Conservation (phyloP, 2,329 filamentous ascomycete genomes). For the Diaporthe capsici region DNA sequence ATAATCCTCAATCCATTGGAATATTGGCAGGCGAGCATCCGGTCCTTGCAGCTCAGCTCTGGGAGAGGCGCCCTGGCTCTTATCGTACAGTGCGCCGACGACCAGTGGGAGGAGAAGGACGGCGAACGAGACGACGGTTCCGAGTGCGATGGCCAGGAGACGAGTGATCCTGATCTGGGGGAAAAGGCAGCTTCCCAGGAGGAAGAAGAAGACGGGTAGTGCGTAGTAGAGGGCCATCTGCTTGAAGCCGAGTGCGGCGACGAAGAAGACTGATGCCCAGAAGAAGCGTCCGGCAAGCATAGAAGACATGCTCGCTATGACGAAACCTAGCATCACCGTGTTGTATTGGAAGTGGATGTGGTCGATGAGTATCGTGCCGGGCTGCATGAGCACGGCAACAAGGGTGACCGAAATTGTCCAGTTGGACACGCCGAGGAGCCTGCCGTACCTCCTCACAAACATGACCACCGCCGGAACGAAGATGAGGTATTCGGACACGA, state of each 20-base stretch:
- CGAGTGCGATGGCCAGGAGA: constrained; percentile 80
- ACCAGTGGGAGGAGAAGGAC: constrained; percentile 83
- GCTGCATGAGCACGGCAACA: constrained; percentile 92
- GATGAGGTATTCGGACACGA: constrained; percentile 90
- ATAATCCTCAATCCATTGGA: constrained; percentile 68
- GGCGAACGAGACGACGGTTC: constrained; percentile 81
- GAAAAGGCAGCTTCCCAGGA: constrained; percentile 88
- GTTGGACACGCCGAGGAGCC: constrained; percentile 80
- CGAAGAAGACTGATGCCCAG: constrained; percentile 95
- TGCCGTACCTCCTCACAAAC: constrained; percentile 86
- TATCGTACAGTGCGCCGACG: constrained; percentile 78
- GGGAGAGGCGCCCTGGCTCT: constrained; percentile 72
- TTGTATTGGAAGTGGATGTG: constrained; percentile 99
- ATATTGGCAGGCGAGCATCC: constrained; percentile 74
- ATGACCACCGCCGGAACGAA: constrained; percentile 89
- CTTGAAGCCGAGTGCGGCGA: constrained; percentile 95
- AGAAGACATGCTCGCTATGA: constrained; percentile 88
- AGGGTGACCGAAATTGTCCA: constrained; percentile 91
- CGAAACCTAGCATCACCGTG: constrained; percentile 95
- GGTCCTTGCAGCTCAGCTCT: constrained; percentile 69
- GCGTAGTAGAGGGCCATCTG: constrained; percentile 99
- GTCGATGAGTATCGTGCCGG: constrained; percentile 90
- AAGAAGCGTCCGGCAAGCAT: constrained; percentile 87
- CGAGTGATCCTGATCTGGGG: constrained; percentile 77
- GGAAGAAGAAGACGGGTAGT: constrained; percentile 90